A percentile compares a stretch with the other conserved stretches of the same genome.
These are phyloP conservation scores for Fusarium proliferatum DNA, from an alignment of 2,329 filamentous ascomycete species.

Conservation along the genomic window DNA sequence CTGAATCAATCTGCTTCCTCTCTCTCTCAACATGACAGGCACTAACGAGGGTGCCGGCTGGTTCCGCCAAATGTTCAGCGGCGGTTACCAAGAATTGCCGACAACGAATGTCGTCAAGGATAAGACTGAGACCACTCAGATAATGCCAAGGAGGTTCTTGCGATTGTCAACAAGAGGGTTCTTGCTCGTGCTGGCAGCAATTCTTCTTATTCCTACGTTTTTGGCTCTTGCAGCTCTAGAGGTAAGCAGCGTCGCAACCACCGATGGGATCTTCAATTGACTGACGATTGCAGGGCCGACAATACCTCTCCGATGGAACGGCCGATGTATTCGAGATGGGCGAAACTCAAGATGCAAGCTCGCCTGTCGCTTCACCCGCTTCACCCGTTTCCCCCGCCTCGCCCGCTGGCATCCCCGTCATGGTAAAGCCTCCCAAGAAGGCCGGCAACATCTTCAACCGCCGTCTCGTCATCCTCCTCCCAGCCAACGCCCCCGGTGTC, in stretches of 20 bases:
- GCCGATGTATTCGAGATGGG: slow-evolving; percentile 19
- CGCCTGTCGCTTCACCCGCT: not conserved
- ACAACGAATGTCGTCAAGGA: slow-evolving; percentile 18
- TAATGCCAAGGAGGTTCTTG: slow-evolving; percentile 7
- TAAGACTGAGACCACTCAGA: slow-evolving; percentile 9
- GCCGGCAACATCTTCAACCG: slow-evolving; percentile 7
- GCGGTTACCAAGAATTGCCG: slow-evolving; percentile 20
- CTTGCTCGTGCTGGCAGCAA: slow-evolving; percentile 1
- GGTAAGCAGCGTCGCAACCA: not conserved
- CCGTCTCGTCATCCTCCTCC: slow-evolving; percentile 36
- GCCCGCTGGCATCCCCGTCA: slow-evolving; percentile 2
- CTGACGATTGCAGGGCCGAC: not conserved
- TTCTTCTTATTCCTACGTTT: slow-evolving; percentile 15
- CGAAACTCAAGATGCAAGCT: not conserved
- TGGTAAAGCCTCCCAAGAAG: not conserved
- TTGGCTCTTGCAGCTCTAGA: slow-evolving; percentile 17
- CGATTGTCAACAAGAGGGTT: slow-evolving; percentile 1
- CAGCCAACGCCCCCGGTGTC: slow-evolving; percentile 32
- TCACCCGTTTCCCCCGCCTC: not conserved
- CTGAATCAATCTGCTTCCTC: slow-evolving; percentile 6
- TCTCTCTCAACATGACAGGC: slow-evolving; percentile 1
- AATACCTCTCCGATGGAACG: slow-evolving; percentile 27
- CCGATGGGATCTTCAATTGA: not conserved
- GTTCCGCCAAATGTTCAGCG: slow-evolving; percentile 23
- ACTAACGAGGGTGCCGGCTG: not conserved